Evolutionary conservation across 148 eudicot species (phyloP), one percentile per base, ranked within the genome.

Genomic region (Spergularia marina): DNA sequence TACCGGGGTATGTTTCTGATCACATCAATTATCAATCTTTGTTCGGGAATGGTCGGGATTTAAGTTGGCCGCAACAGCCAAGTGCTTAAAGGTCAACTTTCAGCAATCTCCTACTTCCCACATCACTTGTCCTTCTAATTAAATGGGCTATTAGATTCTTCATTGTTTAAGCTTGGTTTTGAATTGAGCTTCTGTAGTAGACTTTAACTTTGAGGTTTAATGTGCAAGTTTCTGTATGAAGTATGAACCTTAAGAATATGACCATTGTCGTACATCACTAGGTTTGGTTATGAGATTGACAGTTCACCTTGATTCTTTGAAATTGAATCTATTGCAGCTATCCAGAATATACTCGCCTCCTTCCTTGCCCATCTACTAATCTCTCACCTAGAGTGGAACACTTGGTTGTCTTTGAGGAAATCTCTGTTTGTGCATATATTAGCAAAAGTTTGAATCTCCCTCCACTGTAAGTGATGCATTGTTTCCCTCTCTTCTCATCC

Each of bases 311-410:
- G n/a, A n/a, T n/a, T n/a, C n/a, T 65, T 2, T 57, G 56, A 36
- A 56, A 5, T 21, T 67, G 70, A 53, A 51, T 65, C 13, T 52
- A 58, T 34, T 81, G 53, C 87, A 94, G 97, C 67, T 83, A 87
- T 66, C 88, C 90, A 36, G 81, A 84, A 73, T 92, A 95, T 83
- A 77, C 62, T 54, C 92, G 97, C n/a, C 85, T 95, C 79, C 83
- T 92, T 71, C 98, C 98, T 25, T 94, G 98, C 73, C 96, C 98
- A 54, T 80, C 82, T 20, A 76, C 84, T 65, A 84, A 72, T 81
- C 55, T 81, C 25, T 83, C 88, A 15, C 99, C 97, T 39, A 86
- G 99, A 81, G 85, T 95, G 36, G 97, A 92, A 53, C 99, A 95
- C 82, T 80, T 95, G 72, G 94, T 91, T 77, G 96, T 92, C 65